phyloP scores from a whole-genome alignment of 2,329 filamentous ascomycete genomes.

The Epichloe sylvatica region DNA sequence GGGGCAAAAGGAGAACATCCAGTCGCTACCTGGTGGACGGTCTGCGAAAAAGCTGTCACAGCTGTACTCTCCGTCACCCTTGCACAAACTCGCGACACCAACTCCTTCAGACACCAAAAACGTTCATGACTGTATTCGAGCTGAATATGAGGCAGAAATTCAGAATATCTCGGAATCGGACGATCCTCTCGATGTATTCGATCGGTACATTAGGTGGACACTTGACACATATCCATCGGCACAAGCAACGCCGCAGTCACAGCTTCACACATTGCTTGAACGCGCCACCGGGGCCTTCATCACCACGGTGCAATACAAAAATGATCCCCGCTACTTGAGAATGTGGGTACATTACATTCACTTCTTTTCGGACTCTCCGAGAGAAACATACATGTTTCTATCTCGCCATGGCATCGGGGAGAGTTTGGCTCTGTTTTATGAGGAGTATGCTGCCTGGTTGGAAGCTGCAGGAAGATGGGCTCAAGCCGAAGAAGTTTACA shows the following conservation, averaged over 20 bases:
- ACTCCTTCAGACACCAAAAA: slow-evolving; percentile 61
- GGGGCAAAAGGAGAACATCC: slow-evolving; percentile 94
- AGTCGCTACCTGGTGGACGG: slow-evolving; percentile 72
- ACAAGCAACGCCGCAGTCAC: slow-evolving; percentile 83
- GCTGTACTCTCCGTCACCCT: slow-evolving; percentile 56
- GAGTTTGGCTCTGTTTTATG: slow-evolving; percentile 79
- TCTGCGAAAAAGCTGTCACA: slow-evolving; percentile 82
- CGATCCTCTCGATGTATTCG: slow-evolving; percentile 88
- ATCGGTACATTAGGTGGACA: slow-evolving; percentile 95
- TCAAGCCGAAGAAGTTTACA: slow-evolving; percentile 90
- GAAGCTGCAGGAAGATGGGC: slow-evolving; percentile 71
- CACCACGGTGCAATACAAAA: slow-evolving; percentile 75
- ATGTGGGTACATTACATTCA: slow-evolving; percentile 90
- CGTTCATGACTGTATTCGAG: slow-evolving; percentile 64
- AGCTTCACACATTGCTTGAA: slow-evolving; percentile 77
- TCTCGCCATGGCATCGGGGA: slow-evolving; percentile 82
- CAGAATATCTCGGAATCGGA: slow-evolving; percentile 70
- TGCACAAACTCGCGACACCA: slow-evolving; percentile 44
- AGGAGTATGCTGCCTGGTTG: slow-evolving; percentile 90
- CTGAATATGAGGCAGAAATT: slow-evolving; percentile 77
- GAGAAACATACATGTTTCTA: slow-evolving; percentile 84
- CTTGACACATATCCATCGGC: slow-evolving; percentile 88
- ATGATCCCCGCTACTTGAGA: slow-evolving; percentile 85
- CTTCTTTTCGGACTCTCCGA: slow-evolving; percentile 82
- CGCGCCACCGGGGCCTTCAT: slow-evolving; percentile 85